These are phyloP conservation scores for Penicillium verrucosum DNA, from an alignment of 2,329 filamentous ascomycete genomes.

Conservation along the genomic window DNA sequence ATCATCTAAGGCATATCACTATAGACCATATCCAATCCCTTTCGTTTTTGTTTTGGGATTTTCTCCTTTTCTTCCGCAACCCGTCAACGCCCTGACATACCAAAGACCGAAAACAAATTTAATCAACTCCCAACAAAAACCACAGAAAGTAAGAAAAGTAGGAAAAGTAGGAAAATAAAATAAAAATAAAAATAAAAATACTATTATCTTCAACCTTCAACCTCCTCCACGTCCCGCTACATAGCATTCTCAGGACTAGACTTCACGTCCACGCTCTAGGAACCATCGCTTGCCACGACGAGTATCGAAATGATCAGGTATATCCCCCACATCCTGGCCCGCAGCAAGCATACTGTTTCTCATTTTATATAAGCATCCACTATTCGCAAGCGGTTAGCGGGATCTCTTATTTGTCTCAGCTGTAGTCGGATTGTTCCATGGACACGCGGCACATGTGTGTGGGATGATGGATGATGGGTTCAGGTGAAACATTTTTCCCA, in stretches of 20 bases:
- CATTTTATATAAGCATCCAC: slow-evolving; percentile 94
- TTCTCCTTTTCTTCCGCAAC: neutral
- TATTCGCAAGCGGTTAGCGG: slow-evolving; percentile 36
- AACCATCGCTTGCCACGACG: slow-evolving; percentile 78
- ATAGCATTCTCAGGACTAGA: slow-evolving; percentile 26
- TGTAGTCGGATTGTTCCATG: neutral
- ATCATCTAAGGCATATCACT: neutral
- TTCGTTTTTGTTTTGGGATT: neutral
- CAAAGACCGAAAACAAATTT: neutral
- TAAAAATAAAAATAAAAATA: too few relatives aligned
- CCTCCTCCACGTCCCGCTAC: slow-evolving; percentile 37
- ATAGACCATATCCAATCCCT: neutral
- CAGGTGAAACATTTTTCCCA: neutral
- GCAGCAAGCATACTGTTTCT: slow-evolving; percentile 73
- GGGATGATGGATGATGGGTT: neutral
- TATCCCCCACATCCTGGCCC: slow-evolving; percentile 69
- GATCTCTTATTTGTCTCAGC: slow-evolving; percentile 2
- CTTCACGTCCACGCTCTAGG: slow-evolving; percentile 48
- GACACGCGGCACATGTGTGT: slow-evolving; percentile 8
- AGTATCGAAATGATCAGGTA: slow-evolving; percentile 84
- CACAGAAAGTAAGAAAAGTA: neutral
- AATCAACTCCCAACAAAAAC: neutral
- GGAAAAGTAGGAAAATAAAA: neutral
- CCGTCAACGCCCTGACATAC: neutral
- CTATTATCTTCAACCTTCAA: slow-evolving; percentile 26